Conservation (phyloP, 2,329 filamentous ascomycete species). For the Conoideocrella luteorostrata region DNA sequence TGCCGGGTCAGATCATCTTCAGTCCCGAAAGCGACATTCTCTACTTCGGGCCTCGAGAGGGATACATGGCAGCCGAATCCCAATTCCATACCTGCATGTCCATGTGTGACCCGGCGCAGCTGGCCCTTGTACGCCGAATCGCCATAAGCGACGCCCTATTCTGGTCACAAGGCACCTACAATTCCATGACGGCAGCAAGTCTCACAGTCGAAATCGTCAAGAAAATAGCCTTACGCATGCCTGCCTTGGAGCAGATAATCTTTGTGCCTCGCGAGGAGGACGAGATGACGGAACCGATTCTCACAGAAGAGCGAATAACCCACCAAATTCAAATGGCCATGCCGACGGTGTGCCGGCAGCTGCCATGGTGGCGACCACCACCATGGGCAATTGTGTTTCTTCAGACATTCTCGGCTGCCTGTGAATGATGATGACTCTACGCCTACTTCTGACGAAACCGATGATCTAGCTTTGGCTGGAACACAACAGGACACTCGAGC, state of each 20-base stretch:
- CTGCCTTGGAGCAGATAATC: conserved; percentile 33
- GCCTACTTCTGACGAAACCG: background rate
- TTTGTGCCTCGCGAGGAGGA: conserved; percentile 37
- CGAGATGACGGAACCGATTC: conserved; percentile 20
- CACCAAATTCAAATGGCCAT: conserved; percentile 32
- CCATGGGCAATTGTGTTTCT: conserved; percentile 31
- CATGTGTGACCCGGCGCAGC: conserved; percentile 34
- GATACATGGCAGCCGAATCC: conserved; percentile 38
- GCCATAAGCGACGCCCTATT: conserved; percentile 41
- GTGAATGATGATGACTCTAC: conserved; percentile 1
- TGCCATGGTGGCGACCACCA: conserved; percentile 26
- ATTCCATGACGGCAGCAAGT: conserved; percentile 31
- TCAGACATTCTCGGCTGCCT: conserved; percentile 3
- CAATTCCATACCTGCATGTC: conserved; percentile 39
- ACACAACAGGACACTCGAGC: background rate
- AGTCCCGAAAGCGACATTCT: conserved; percentile 36
- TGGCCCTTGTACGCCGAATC: conserved; percentile 33
- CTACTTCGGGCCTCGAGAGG: conserved; percentile 39
- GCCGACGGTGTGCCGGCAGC: conserved; percentile 21
- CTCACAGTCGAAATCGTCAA: conserved; percentile 34
- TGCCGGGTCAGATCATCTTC: conserved; percentile 36
- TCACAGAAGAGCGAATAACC: conserved; percentile 28
- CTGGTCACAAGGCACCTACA: conserved; percentile 28
- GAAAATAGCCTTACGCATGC: conserved; percentile 31
- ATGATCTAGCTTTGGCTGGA: too few species aligned